Base-by-base conservation (phyloP, 306 rosid species). In the Corylus avellana region DNA sequence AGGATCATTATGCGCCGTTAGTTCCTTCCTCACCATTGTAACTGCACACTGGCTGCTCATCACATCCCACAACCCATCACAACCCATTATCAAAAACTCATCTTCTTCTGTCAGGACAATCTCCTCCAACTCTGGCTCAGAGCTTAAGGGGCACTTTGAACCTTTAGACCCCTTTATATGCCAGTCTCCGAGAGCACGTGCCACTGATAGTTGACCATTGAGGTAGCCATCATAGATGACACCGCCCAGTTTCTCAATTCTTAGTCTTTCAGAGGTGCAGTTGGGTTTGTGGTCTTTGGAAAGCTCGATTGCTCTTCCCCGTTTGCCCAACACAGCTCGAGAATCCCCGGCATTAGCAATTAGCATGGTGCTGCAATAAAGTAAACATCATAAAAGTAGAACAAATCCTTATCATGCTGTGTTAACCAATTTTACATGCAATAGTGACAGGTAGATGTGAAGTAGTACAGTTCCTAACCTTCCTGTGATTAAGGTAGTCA, bases 31-130 rank as follows among this genome's bases (percentile, higher is more conserved):
- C 46, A 80, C 94, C 91, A 90, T 86, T 81, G 94, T 90, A 25
- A 90, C 91, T 48, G 94, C 94, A 81, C 94, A 90, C 64, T 90
- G 92, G 82, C 94, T 90, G 68, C 94, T 90, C 94, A 90, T 90
- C 27, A 90, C 94, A 83, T 90, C 94, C 94, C 94, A 90, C 72
- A 90, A 74, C 55, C 94, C 94, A 85, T 90, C 94, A 62, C 94
- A 90, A 0, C 94, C 94, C 73, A 90, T 47, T 79, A 90, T 85
- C 84, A 90, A 82, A 77, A 90, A 90, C 79, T 90, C 94, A 56
- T 90, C 94, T 42, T 90, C 94, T 74, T 88, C 91, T 0, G 85
- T 73, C 27, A 90, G 80, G 0, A 78, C 79, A 8, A 83, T 80
- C 56, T 90, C 94, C 58, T 87, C 89, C 32, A 90, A 10, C 64